Evolutionary conservation across 2,329 filamentous ascomycete species (phyloP).

Genomic region (Nakataea oryzae): DNA sequence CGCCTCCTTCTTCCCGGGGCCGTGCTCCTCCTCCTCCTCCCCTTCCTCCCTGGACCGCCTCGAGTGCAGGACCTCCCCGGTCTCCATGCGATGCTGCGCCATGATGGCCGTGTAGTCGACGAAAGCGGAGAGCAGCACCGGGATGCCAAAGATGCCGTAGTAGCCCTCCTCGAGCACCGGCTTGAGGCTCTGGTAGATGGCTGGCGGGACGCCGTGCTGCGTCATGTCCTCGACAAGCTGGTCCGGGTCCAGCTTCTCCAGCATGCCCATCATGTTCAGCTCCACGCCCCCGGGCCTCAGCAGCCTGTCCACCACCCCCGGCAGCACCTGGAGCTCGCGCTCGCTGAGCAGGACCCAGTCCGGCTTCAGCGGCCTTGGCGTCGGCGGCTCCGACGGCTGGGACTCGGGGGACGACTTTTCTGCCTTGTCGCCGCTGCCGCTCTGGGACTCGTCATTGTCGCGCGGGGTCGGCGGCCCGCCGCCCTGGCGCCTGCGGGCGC

Average conservation of each 20-base stretch:
- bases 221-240: slow-evolving; percentile 53
- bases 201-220: slow-evolving; percentile 57
- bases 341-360: slow-evolving; percentile 36
- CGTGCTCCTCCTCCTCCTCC: slow-evolving; percentile 7
- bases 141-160: slow-evolving; percentile 33
- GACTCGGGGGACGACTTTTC: background rate
- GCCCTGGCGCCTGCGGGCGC: slow-evolving; percentile 1
- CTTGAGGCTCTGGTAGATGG: slow-evolving; percentile 47
- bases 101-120: slow-evolving; percentile 27
- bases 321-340: slow-evolving; percentile 39
- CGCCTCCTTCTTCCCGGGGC: background rate
- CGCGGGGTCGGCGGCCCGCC: background rate
- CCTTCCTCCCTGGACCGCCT: slow-evolving; percentile 5
- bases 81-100: slow-evolving; percentile 27
- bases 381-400: background rate
- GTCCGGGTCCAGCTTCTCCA: slow-evolving; percentile 13
- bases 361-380: slow-evolving; percentile 21
- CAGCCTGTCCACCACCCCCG: slow-evolving; percentile 49
- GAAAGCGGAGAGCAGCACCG: slow-evolving; percentile 48
- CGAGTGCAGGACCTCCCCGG: slow-evolving; percentile 8
- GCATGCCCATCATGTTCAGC: slow-evolving; percentile 23
- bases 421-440: slow-evolving; percentile 4
- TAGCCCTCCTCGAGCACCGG: slow-evolving; percentile 44
- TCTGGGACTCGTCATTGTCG: slow-evolving; percentile 1
- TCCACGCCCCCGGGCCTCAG: slow-evolving; percentile 50